Evolutionary conservation across 1,139 yeast genomes (phyloP), one percentile per base, ranked within the genome.

Genomic region (Zygoascus meyerae): DNA sequence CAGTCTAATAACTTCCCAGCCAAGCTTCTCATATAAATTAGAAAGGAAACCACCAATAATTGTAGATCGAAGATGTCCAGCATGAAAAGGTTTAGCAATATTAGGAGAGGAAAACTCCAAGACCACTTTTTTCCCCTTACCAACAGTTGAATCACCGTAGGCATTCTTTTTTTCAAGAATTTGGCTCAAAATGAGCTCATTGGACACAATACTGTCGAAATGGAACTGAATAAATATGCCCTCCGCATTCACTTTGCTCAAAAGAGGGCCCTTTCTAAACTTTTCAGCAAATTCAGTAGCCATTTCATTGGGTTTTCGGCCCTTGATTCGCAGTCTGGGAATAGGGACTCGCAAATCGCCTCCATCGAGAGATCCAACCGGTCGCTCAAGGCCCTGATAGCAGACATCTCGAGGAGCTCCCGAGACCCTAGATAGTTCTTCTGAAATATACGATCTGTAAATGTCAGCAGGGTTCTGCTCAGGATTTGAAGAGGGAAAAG

Each of bases 71-170:
- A 92, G 80, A 69, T 92, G 99, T 50, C 99, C 99, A 50, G 99
- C 99, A 64, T 92, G 99, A 84, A 92, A 92, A 11, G 98, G 98
- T 70, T 92, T 92, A 56, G 99, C 99, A 63, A 92, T 92, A 67
- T 92, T 92, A 56, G 99, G 99, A 41, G 97, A 90, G 3, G 97
- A 87, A 63, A 94, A 92, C 68, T 92, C 99, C 57, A 94, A 77
- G 45, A 89, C 63, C 18, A 83, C 74, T 58, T 75, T 85, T 69
- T 92, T 83, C 56, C 81, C 83, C 38, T 71, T 70, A 44, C 95
- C 97, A 49, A 86, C 62, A 43, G 90, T 85, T 56, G 84, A 73
- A 46, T 81, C 69, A 55, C 99, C 99, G 65, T 78, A 92, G 11
- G 34, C 26, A 9, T 71, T 67, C 49, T 69, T 69, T 68, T 85